Conservation (phyloP, 1,139 yeast genomes). For the Saccharomyces hybrid region DNA sequence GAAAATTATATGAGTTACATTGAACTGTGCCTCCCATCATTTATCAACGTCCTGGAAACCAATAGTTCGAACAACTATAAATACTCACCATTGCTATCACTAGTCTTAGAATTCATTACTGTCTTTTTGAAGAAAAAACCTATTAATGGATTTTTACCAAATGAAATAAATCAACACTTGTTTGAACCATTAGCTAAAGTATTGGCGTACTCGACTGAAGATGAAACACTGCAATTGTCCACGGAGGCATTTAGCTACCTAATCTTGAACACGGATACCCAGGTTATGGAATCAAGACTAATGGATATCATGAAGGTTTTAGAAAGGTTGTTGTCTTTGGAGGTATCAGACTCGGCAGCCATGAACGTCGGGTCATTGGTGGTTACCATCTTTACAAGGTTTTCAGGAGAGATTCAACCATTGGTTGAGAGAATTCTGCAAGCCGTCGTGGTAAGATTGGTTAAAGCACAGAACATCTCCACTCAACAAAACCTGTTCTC, state of each 20-base stretch:
- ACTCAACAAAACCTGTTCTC: constrained; percentile 70
- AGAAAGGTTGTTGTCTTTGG: constrained; percentile 64
- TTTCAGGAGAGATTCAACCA: constrained; percentile 41
- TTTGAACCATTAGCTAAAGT: constrained; percentile 44
- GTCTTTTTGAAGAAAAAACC: constrained; percentile 30
- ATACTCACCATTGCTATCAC: constrained; percentile 52
- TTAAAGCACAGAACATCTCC: constrained; percentile 57
- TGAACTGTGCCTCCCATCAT: constrained; percentile 26
- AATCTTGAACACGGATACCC: constrained; percentile 42
- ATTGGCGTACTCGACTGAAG: constrained; percentile 55
- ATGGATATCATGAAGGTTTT: constrained; percentile 52
- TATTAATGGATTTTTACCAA: constrained; percentile 20
- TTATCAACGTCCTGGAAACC: constrained; percentile 25
- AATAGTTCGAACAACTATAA: constrained; percentile 20
- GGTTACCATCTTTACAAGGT: constrained; percentile 55
- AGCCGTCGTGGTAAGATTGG: constrained; percentile 63
- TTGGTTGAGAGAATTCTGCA: constrained; percentile 54
- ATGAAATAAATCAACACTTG: constrained; percentile 43
- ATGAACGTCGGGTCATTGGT: constrained; percentile 65
- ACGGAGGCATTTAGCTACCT: constrained; percentile 67
- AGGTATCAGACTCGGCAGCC: constrained; percentile 72
- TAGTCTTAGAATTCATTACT: constrained; percentile 61
- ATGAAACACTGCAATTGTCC: constrained; percentile 69
- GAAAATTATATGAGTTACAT: constrained; percentile 40
- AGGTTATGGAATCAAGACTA: constrained; percentile 39